These are phyloP conservation scores for Lichtheimia ramosa DNA, from an alignment of 371 early-diverging fungal genomes.

Conservation along the genomic window DNA sequence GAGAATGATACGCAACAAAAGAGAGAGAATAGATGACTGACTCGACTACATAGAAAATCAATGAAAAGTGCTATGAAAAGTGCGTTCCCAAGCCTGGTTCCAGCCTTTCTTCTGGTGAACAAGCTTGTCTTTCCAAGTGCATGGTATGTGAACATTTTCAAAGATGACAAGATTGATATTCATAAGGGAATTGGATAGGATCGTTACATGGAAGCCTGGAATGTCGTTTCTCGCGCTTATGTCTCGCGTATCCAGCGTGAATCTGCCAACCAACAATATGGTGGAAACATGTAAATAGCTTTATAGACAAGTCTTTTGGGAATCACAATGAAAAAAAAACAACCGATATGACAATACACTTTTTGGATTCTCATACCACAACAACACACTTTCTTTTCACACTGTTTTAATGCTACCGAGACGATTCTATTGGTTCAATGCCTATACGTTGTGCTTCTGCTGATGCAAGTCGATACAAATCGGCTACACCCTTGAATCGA, in stretches of 20 bases:
- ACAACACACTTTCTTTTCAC: neutral
- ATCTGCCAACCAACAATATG: slow-evolving; percentile 45
- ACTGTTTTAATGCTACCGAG: slow-evolving; percentile 1
- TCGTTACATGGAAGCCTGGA: slow-evolving; percentile 89
- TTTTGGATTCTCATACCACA: no score
- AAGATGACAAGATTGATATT: no score
- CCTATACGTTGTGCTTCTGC: slow-evolving; percentile 22
- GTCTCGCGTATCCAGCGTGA: slow-evolving; percentile 73
- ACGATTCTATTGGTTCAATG: neutral
- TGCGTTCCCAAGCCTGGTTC: slow-evolving; percentile 81
- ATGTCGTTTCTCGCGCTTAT: slow-evolving; percentile 78
- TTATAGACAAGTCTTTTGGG: neutral
- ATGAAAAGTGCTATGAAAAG: slow-evolving; percentile 81
- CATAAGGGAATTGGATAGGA: slow-evolving; percentile 26
- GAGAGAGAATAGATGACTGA: neutral
- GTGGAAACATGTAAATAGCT: slow-evolving; percentile 26
- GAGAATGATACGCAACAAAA: neutral
- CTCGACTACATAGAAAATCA: slow-evolving; percentile 63
- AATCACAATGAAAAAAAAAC: neutral
- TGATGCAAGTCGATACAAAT: slow-evolving; percentile 32
- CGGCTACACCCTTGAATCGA: slow-evolving; percentile 28
- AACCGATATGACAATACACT: neutral
- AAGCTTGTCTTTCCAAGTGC: slow-evolving; percentile 79
- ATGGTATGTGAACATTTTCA: slow-evolving; percentile 28
- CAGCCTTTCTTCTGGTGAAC: slow-evolving; percentile 68